Conservation (phyloP, 2,329 filamentous ascomycete genomes). For the Aspergillus proliferans region DNA sequence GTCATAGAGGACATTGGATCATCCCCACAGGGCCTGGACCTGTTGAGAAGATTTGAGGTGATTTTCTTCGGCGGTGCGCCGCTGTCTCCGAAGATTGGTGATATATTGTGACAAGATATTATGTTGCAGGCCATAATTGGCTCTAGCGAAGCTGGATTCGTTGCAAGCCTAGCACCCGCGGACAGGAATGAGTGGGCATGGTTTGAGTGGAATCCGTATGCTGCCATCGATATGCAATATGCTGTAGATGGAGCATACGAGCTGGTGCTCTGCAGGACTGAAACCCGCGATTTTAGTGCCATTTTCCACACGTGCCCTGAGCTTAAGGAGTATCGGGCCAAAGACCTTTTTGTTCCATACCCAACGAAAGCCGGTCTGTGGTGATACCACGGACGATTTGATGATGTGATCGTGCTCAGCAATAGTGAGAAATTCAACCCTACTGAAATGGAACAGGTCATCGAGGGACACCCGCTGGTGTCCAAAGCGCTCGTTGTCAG, state of each 20-base stretch:
- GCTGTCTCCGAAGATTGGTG: slow-evolving; percentile 12
- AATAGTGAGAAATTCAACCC: slow-evolving; percentile 40
- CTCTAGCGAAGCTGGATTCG: slow-evolving; percentile 15
- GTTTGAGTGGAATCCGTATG: slow-evolving; percentile 29
- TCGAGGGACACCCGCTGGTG: slow-evolving; percentile 27
- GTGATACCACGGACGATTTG: slow-evolving; percentile 33
- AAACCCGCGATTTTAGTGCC: slow-evolving; percentile 13
- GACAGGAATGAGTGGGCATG: slow-evolving; percentile 26
- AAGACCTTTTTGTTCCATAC: slow-evolving; percentile 36
- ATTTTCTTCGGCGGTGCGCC: slow-evolving; percentile 15
- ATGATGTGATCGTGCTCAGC: slow-evolving; percentile 29
- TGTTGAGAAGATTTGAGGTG: not conserved
- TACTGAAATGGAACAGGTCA: slow-evolving; percentile 26
- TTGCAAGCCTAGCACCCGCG: slow-evolving; percentile 10
- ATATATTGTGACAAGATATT: slow-evolving; percentile 10
- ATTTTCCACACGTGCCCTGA: slow-evolving; percentile 34
- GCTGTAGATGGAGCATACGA: slow-evolving; percentile 19
- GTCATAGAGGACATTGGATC: slow-evolving; percentile 20
- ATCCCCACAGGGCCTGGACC: slow-evolving; percentile 7
- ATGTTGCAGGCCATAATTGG: slow-evolving; percentile 13
- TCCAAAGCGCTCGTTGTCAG: slow-evolving; percentile 27
- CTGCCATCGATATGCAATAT: slow-evolving; percentile 24
- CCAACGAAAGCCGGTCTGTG: slow-evolving; percentile 31
- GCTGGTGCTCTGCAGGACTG: slow-evolving; percentile 15
- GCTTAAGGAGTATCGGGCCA: slow-evolving; percentile 28